A percentile compares a stretch with the other conserved stretches of the same genome.
Conservation (phyloP, 805 yeast genomes). For the Candida maesae region DNA sequence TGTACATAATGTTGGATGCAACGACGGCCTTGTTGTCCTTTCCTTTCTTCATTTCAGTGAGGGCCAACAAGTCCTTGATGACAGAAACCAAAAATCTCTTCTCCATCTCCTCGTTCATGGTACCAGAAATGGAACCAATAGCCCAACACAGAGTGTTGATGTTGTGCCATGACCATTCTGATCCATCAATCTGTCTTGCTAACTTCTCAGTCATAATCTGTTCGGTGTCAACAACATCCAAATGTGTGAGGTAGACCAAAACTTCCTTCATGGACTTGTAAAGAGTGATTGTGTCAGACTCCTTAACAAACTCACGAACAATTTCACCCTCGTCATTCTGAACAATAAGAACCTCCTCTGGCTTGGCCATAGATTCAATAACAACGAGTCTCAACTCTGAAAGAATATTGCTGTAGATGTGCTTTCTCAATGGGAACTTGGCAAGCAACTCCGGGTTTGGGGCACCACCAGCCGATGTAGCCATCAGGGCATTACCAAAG, state of each 20-base stretch:
- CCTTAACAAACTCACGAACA: constrained; percentile 95
- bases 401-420: constrained; percentile 72
- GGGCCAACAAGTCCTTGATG: constrained; percentile 83
- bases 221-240: constrained; percentile 92
- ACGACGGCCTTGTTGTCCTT: constrained; percentile 98
- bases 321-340: constrained; percentile 99
- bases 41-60: constrained; percentile 95
- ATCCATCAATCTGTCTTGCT: constrained; percentile 89
- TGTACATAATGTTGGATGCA: constrained; percentile 99
- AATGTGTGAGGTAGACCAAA: constrained; percentile 89
- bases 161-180: constrained; percentile 99
- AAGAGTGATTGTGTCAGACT: constrained; percentile 92
- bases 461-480: constrained; percentile 67
- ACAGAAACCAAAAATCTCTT: constrained; percentile 90
- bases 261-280: constrained; percentile 96
- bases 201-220: constrained; percentile 89
- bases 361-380: constrained; percentile 96
- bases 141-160: constrained; percentile 99
- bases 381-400: constrained; percentile 87
- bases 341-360: constrained; percentile 95
- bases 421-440: constrained; percentile 81
- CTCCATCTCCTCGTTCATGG: constrained; percentile 98
- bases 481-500: constrained; percentile 32
- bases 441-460: constrained; percentile 76
- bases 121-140: constrained; percentile 96